These are phyloP conservation scores for Malania oleifera DNA, from an alignment of 164 flowering plant genomes.

Conservation along the genomic window DNA sequence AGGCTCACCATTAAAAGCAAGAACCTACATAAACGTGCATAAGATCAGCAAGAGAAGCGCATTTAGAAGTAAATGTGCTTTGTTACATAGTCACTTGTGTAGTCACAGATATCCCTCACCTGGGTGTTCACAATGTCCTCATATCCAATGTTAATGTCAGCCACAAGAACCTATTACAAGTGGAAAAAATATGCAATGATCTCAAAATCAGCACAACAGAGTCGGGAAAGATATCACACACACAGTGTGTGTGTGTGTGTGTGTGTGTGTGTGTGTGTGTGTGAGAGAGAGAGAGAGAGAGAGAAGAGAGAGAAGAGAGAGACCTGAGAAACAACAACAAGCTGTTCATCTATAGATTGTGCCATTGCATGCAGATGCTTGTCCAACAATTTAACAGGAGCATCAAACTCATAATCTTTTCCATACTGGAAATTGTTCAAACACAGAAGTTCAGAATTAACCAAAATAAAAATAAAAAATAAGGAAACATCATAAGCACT, in stretches of 20 bases:
- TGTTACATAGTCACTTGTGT: neutral
- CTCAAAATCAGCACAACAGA: slow-evolving; percentile 1
- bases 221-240: too few relatives aligned
- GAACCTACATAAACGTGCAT: slow-evolving; percentile 39
- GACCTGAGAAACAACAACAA: slow-evolving; percentile 96
- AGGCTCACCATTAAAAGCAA: slow-evolving; percentile 71
- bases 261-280: too few relatives aligned
- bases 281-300: slow-evolving; percentile 7
- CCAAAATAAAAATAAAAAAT: too few relatives aligned
- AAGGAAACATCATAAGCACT: too few relatives aligned
- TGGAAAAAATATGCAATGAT: too few relatives aligned
- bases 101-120: too few relatives aligned
- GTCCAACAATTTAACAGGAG: slow-evolving; percentile 88
- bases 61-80: neutral
- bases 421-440: slow-evolving; percentile 71
- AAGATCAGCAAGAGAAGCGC: slow-evolving; percentile 1
- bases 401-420: slow-evolving; percentile 73
- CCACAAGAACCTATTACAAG: slow-evolving; percentile 64
- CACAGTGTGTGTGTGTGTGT: too few relatives aligned
- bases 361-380: slow-evolving; percentile 76
- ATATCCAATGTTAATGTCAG: slow-evolving; percentile 88
- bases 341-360: slow-evolving; percentile 74
- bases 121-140: slow-evolving; percentile 91
- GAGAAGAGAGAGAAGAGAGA: too few relatives aligned
- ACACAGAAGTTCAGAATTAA: too few relatives aligned